Evolutionary conservation across 768 basidiomycete genomes (phyloP).

Genomic region (Termitomyces sp.): DNA sequence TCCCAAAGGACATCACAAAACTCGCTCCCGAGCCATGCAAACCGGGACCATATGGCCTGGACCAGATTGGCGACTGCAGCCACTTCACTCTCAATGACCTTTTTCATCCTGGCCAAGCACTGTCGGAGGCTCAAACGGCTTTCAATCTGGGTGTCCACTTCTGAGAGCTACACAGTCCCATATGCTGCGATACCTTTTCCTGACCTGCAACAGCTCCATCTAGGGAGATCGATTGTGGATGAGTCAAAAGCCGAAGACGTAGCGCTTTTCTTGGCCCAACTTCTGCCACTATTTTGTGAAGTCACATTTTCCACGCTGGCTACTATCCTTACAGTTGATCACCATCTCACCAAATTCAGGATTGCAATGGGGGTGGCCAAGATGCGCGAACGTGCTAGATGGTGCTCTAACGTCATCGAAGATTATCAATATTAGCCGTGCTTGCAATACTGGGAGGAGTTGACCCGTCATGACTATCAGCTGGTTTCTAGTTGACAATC

Average conservation of each 20-base stretch:
- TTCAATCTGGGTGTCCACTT: not conserved
- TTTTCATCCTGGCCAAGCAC: not conserved
- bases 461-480: too few species aligned
- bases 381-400: too few species aligned
- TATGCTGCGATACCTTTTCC: too few species aligned
- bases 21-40: not conserved
- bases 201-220: too few species aligned
- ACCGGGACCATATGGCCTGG: not conserved
- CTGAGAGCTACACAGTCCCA: too few species aligned
- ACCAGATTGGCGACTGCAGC: not conserved
- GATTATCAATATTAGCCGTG: not conserved
- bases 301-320: not conserved
- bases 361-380: not conserved
- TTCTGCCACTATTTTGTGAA: not conserved
- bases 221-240: too few species aligned
- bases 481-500: too few species aligned
- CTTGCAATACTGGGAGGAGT: too few species aligned
- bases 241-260: too few species aligned
- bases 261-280: too few species aligned
- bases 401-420: not conserved
- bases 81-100: not conserved
- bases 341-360: too few species aligned
- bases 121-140: not conserved
- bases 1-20: too few species aligned
- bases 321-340: not conserved